phyloP scores from a whole-genome alignment of 108 stramenopile genomes.

The Skeletonema costatum region DNA sequence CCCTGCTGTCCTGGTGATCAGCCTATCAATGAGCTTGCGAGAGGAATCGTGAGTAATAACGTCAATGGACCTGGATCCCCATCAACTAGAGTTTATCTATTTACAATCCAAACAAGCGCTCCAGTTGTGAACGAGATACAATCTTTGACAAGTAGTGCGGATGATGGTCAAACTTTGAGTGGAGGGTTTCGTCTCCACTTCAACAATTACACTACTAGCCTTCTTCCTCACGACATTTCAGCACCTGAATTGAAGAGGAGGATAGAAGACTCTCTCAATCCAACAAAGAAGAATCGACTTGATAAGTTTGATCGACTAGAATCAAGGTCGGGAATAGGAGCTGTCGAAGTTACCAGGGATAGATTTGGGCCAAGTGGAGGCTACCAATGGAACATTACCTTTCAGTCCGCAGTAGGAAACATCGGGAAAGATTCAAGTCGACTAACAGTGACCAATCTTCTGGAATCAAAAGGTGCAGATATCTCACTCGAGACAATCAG shows the following conservation, averaged over 20 bases:
- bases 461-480: slow-evolving; percentile 59
- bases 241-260: slow-evolving; percentile 35
- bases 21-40: slow-evolving; percentile 34
- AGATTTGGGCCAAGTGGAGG: slow-evolving; percentile 42
- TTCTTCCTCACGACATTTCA: slow-evolving; percentile 46
- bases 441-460: slow-evolving; percentile 35
- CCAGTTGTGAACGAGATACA: slow-evolving; percentile 62
- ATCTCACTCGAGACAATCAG: slow-evolving; percentile 44
- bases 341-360: slow-evolving; percentile 35
- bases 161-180: slow-evolving; percentile 51
- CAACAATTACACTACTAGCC: slow-evolving; percentile 33
- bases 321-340: slow-evolving; percentile 38
- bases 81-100: slow-evolving; percentile 61
- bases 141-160: slow-evolving; percentile 40
- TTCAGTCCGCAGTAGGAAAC: slow-evolving; percentile 49
- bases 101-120: slow-evolving; percentile 61
- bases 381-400: slow-evolving; percentile 70
- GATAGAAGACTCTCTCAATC: slow-evolving; percentile 58
- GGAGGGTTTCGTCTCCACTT: slow-evolving; percentile 58
- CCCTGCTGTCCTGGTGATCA: slow-evolving; percentile 50
- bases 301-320: slow-evolving; percentile 47
- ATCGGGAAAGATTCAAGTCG: slow-evolving; percentile 25
- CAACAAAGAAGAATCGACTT: slow-evolving; percentile 24
- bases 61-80: slow-evolving; percentile 81
- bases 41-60: slow-evolving; percentile 59